Evolutionary conservation across 208 protist species (phyloP), one percentile per base, ranked within the genome.

Genomic region (Spongospora subterranea): DNA sequence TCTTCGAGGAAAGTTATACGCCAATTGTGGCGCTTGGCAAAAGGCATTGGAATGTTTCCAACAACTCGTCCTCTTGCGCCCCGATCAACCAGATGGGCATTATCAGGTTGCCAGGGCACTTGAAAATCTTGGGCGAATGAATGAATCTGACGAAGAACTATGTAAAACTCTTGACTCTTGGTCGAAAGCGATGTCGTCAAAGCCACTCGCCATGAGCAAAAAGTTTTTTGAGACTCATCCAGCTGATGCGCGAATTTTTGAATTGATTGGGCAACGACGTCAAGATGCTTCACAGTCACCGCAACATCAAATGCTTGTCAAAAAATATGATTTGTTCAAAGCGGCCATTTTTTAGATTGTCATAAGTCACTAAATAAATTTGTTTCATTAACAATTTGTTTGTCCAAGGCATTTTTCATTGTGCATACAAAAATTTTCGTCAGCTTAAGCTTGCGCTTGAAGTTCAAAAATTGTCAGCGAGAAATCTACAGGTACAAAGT

Each of bases 81-180:
- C 71, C 6, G 71, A 82, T 43, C 71, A 82, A 35, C 35, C 71
- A 20, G 71, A 82, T 43, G 40, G 71, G 17, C n/a, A 82, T 43
- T 82, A 82, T 82, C 71, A 82, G 71, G 71, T 82, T 13, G 71
- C 71, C 40, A 35, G 71, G 13, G 71, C 71, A 20, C 71, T 82
- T n/a, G 35, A 82, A n/a, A 35, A 82, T 20, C n/a, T 82, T 20
- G 71, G 71, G n/a, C 6, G 71, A 17, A 35, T 45, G 17, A n/a
- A 35, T 13, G 71, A 82, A 43, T 35, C 71, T 20, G 71, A 82
- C n/a, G 71, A 6, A 35, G 40, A 6, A 20, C n/a, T 82, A n/a
- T 82, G 71, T 43, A 6, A 82, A 35, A 43, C 35, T 43, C 71
- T 82, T 6, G 71, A 82, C n/a, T 82, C 17, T n/a, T 82, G 71